phyloP scores from a whole-genome alignment of 805 yeast species.

The Komagataella kurtzmanii region DNA sequence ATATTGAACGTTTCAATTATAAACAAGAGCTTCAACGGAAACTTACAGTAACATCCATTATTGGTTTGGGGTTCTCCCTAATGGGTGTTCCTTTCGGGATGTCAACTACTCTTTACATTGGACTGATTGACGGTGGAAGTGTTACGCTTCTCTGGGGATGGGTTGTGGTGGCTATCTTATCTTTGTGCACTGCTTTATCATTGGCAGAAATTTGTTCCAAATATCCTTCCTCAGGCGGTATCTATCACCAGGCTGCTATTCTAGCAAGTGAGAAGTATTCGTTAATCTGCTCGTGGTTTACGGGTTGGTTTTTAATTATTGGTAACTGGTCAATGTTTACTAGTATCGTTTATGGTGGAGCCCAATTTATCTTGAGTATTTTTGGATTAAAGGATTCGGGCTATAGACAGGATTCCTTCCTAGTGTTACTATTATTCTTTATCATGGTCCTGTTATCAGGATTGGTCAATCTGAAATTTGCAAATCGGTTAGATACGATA shows the following conservation, averaged over 20 bases:
- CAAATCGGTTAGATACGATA: conserved; percentile 46
- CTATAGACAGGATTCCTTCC: conserved; percentile 40
- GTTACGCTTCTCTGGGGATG: conserved; percentile 69
- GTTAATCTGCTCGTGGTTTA: conserved; percentile 55
- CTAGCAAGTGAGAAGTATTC: conserved; percentile 46
- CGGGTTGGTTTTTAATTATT: conserved; percentile 62
- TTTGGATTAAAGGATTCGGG: conserved; percentile 48
- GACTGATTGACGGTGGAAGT: conserved; percentile 65
- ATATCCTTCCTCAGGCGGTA: conserved; percentile 65
- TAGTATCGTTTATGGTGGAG: conserved; percentile 62
- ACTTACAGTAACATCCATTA: conserved; percentile 53
- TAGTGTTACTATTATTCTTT: conserved; percentile 45
- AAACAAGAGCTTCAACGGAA: conserved; percentile 60
- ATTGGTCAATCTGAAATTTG: conserved; percentile 46
- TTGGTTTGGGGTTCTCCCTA: conserved; percentile 67
- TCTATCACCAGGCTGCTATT: conserved; percentile 67
- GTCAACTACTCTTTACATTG: conserved; percentile 59
- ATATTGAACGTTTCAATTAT: conserved; percentile 60
- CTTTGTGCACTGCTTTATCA: conserved; percentile 53
- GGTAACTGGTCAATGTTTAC: conserved; percentile 75
- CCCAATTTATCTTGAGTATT: conserved; percentile 57
- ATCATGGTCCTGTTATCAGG: conserved; percentile 41
- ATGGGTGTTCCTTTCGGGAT: conserved; percentile 79
- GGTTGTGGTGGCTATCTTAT: conserved; percentile 48
- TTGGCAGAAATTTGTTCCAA: conserved; percentile 68